These are phyloP conservation scores for Heterotrichella gracilis DNA, from an alignment of 352 stramenopile genomes.

Conservation along the genomic window DNA sequence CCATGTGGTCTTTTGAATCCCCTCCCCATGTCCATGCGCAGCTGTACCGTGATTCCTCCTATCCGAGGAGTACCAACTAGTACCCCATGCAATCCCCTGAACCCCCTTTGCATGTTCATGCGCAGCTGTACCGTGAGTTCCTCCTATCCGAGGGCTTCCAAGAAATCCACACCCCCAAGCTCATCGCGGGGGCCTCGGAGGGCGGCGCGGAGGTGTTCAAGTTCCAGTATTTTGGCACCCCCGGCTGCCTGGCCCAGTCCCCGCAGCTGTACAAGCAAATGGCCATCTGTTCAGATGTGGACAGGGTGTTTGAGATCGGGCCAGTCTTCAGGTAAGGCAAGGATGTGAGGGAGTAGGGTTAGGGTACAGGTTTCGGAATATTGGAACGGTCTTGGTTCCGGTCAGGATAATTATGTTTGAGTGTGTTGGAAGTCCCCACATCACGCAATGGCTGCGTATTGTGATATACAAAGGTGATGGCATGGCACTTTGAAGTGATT, in stretches of 20 bases:
- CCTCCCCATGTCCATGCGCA: neutral
- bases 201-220: slow-evolving; percentile 88
- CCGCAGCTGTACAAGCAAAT: slow-evolving; percentile 99
- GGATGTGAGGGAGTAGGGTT: too few species aligned
- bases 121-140: slow-evolving; percentile 81
- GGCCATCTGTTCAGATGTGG: slow-evolving; percentile 78
- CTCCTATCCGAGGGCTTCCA: slow-evolving; percentile 68
- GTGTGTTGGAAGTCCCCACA: too few species aligned
- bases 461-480: too few species aligned
- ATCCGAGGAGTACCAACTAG: neutral
- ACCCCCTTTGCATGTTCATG: neutral
- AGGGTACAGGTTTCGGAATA: too few species aligned
- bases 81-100: slow-evolving; percentile 2
- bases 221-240: slow-evolving; percentile 86
- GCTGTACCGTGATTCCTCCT: neutral
- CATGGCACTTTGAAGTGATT: too few species aligned
- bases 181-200: slow-evolving; percentile 75
- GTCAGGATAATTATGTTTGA: too few species aligned
- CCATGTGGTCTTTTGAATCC: too few species aligned
- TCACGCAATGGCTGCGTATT: too few species aligned
- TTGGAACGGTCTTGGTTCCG: too few species aligned
- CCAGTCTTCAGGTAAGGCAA: slow-evolving; percentile 97
- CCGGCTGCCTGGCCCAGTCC: slow-evolving; percentile 68
- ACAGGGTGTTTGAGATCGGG: slow-evolving; percentile 80
- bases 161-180: slow-evolving; percentile 94